phyloP scores from a whole-genome alignment of 108 stramenopile species.

The Pseudonitzschia multiseries region DNA sequence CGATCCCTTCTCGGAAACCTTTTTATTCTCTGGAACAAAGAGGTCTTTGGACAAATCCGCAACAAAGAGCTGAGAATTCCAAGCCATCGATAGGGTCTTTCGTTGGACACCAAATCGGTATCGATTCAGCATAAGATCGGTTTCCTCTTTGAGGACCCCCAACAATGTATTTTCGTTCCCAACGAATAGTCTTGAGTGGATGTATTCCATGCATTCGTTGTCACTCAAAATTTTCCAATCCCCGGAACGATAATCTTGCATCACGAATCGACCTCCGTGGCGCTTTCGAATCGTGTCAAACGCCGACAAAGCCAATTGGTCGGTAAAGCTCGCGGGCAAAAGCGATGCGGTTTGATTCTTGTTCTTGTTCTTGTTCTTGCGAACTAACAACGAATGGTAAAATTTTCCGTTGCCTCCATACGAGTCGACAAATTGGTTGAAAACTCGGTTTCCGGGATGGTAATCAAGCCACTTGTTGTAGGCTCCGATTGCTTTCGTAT shows the following conservation, averaged over 20 bases:
- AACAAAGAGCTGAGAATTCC: slow-evolving; percentile 23
- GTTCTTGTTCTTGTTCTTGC: not conserved
- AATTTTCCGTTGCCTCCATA: slow-evolving; percentile 26
- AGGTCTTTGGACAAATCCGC: slow-evolving; percentile 11
- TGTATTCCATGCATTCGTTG: slow-evolving; percentile 19
- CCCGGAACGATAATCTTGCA: slow-evolving; percentile 52
- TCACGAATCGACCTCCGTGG: slow-evolving; percentile 40
- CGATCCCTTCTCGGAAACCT: not conserved
- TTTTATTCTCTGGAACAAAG: not conserved
- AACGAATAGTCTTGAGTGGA: slow-evolving; percentile 20
- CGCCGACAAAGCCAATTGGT: not conserved
- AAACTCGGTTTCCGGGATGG: slow-evolving; percentile 58
- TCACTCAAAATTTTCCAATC: slow-evolving; percentile 43
- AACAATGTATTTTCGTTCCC: slow-evolving; percentile 6
- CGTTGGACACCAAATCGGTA: slow-evolving; percentile 41
- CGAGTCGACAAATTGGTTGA: slow-evolving; percentile 19
- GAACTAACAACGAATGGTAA: slow-evolving; percentile 23
- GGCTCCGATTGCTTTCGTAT: slow-evolving; percentile 41
- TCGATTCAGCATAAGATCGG: slow-evolving; percentile 30
- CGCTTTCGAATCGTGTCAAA: slow-evolving; percentile 5
- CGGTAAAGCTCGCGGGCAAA: slow-evolving; percentile 7
- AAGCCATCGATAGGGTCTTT: slow-evolving; percentile 18
- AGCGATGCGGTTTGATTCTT: not conserved
- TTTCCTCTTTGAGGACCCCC: slow-evolving; percentile 20
- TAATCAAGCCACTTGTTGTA: slow-evolving; percentile 52